Conservation (phyloP, 164 flowering plant genomes). For the Cinnamomum micranthum region DNA sequence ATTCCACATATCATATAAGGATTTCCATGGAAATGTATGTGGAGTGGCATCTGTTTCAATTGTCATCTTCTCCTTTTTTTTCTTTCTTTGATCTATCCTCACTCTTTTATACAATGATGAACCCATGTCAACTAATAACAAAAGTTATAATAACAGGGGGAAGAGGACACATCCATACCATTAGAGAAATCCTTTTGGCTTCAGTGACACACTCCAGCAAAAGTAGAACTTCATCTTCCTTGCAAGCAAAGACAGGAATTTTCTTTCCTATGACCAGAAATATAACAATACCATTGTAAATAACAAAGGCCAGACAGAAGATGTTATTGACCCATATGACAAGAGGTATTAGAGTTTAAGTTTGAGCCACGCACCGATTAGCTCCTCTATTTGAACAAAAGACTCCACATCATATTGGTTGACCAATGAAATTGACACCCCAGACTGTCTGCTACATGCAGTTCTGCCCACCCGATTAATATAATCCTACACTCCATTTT, state of each 20-base stretch:
- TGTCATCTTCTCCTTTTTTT: constrained; percentile 38
- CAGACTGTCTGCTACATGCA: constrained; percentile 94
- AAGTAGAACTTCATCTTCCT: constrained; percentile 65
- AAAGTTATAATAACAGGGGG: background rate
- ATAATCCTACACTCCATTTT: constrained; percentile 56
- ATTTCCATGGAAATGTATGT: too few species aligned
- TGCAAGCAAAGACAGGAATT: constrained; percentile 55
- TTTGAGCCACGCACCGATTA: constrained; percentile 41
- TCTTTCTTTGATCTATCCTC: constrained; percentile 42
- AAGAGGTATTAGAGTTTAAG: too few species aligned
- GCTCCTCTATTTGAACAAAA: constrained; percentile 78
- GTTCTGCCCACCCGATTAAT: constrained; percentile 98
- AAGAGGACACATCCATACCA: constrained; percentile 32
- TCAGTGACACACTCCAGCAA: constrained; percentile 63
- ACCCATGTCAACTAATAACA: background rate
- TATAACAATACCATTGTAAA: too few species aligned
- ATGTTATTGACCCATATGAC: background rate
- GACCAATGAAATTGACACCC: constrained; percentile 84
- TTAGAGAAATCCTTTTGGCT: constrained; percentile 65
- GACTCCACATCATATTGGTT: constrained; percentile 87
- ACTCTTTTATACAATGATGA: constrained; percentile 31
- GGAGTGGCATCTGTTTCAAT: constrained; percentile 26
- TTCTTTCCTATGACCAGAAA: constrained; percentile 51
- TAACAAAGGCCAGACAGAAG: background rate
- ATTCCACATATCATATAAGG: too few species aligned